Conservation (phyloP, 2,329 filamentous ascomycete species). For the Chaetothyriales sp. region DNA sequence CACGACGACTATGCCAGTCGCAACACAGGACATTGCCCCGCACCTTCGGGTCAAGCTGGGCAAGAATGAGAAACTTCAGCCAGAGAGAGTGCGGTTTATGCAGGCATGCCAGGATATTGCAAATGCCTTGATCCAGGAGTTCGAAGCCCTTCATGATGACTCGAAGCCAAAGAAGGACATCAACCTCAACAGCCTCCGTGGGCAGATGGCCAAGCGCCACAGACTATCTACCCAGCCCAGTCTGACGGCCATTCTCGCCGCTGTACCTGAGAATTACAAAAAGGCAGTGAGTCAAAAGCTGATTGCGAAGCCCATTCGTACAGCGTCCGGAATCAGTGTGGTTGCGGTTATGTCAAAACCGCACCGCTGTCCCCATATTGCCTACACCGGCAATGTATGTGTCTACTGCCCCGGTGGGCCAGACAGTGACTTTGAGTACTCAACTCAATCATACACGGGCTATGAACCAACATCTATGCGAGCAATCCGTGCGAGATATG, state of each 20-base stretch:
- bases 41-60: conserved; percentile 36
- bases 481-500: conserved; percentile 89
- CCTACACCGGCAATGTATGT: conserved; percentile 89
- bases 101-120: conserved; percentile 92
- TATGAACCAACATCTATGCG: conserved; percentile 98
- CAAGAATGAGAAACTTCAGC: conserved; percentile 62
- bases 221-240: conserved; percentile 75
- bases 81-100: conserved; percentile 89
- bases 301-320: conserved; percentile 91
- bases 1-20: conserved; percentile 45
- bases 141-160: conserved; percentile 63
- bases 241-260: conserved; percentile 90
- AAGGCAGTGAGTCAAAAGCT: conserved; percentile 96
- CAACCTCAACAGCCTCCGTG: conserved; percentile 78
- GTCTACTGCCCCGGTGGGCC: conserved; percentile 97
- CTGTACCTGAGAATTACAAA: conserved; percentile 98
- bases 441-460: conserved; percentile 94
- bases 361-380: conserved; percentile 91
- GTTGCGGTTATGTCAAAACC: conserved; percentile 99
- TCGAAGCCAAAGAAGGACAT: conserved; percentile 65
- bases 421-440: conserved; percentile 98
- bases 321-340: conserved; percentile 71
- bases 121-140: conserved; percentile 83
- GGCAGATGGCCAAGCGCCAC: conserved; percentile 85
- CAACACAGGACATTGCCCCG: conserved; percentile 18